Evolutionary conservation across 257 asterid genomes (phyloP).

Genomic region (Anisodus acutangulus): DNA sequence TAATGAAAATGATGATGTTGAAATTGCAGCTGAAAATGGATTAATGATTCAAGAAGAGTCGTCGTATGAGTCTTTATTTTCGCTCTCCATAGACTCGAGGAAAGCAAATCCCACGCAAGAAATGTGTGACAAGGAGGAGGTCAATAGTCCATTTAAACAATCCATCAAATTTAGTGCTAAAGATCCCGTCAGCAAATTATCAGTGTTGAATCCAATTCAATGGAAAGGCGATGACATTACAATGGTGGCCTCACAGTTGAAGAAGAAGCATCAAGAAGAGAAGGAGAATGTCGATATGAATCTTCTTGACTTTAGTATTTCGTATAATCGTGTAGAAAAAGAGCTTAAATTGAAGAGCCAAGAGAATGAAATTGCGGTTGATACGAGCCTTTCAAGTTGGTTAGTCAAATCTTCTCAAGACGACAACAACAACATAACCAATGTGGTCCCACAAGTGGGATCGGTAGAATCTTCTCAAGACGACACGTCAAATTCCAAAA

Average conservation of each 20-base stretch:
- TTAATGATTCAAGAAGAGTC: constrained; percentile 34
- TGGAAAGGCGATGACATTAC: constrained; percentile 29
- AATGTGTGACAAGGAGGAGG: constrained; percentile 48
- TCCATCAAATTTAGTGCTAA: not conserved
- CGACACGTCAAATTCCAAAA: constrained; percentile 35
- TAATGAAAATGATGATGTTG: not conserved
- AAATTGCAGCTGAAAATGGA: not conserved
- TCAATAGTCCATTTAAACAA: constrained; percentile 41
- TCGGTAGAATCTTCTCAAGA: too few species aligned
- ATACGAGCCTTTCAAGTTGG: constrained; percentile 82
- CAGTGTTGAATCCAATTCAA: constrained; percentile 37
- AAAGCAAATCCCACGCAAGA: constrained; percentile 25
- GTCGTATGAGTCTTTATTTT: constrained; percentile 57
- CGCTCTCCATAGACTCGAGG: constrained; percentile 59
- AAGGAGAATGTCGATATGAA: constrained; percentile 37
- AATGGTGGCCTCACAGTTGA: not conserved
- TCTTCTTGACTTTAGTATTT: not conserved
- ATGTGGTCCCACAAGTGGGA: too few species aligned
- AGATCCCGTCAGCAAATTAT: not conserved
- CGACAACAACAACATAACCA: too few species aligned
- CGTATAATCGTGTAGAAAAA: not conserved
- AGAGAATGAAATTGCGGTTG: constrained; percentile 41
- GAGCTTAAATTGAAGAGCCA: constrained; percentile 27
- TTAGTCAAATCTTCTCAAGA: constrained; percentile 51
- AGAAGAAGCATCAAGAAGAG: constrained; percentile 42